Evolutionary conservation across 139 green algal genomes (phyloP), one percentile per base, ranked within the genome.

Genomic region (Penium margaritaceum): DNA sequence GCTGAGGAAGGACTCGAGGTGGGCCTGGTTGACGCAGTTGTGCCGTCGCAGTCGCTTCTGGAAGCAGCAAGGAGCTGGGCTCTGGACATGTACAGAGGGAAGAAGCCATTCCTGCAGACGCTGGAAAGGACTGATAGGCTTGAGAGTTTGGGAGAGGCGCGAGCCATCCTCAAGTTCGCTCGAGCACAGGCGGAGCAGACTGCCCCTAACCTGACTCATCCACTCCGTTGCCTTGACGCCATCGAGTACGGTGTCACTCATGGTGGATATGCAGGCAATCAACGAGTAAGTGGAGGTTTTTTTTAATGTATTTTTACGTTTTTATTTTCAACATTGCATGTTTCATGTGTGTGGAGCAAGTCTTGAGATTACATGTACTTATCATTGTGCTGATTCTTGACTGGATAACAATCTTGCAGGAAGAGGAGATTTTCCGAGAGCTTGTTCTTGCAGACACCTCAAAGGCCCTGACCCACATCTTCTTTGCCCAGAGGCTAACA

Each of bases 381-480:
- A 51, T 51, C 41, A 7, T 60, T 60, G 47, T 58, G 47, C 17
- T 29, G 43, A n/a, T n/a, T n/a, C n/a, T n/a, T n/a, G n/a, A n/a
- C n/a, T n/a, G n/a, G n/a, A n/a, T n/a, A n/a, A n/a, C n/a, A n/a
- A n/a, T 64, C 62, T n/a, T 74, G 70, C 68, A 79, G 77, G 77
- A 83, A 35, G 53, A 53, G 34, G 67, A 78, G 63, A 34, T 80
- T 7, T 83, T 83, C 73, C 32, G 47, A 71, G 61, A 76, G n/a
- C 14, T 80, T 29, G 62, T 81, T 5, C 37, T 81, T 14, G 79
- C 77, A 27, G 76, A 83, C 47, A 77, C 67, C 6, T 75, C 74
- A 84, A 94, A 95, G 82, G 89, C 89, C 0, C 85, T 99, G 34
- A 92, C 97, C 47, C 92, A 98, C 88, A 94, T 97, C 69, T 99